Evolutionary conservation across 148 eudicot species (phyloP), one percentile per base, ranked within the genome.

Genomic region (Rhododendron molle): DNA sequence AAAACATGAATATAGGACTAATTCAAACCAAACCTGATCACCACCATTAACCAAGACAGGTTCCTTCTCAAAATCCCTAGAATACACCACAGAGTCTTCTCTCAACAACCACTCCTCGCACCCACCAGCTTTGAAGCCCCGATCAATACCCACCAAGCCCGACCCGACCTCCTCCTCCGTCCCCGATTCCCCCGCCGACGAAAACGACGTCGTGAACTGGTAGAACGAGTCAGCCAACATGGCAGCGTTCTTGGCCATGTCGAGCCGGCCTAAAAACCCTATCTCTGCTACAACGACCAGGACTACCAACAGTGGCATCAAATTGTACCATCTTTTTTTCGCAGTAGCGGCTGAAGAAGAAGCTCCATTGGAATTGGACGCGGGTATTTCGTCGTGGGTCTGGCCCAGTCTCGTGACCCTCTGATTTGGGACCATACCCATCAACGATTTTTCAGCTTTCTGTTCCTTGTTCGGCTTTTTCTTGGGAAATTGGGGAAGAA

Each of bases 101-200:
- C 85, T 89, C 85, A 91, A 89, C 91, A 96, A 82, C 99, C 99
- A 96, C 13, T 86, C 89, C 89, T 96, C 95, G 28, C 99, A 96
- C 36, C 89, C 79, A 62, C 69, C 92, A 0, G 11, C 62, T 34
- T 82, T 85, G 16, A 84, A 69, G 20, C 80, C 80, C 87, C n/a
- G 67, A 80, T 67, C 83, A 32, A 67, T 26, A 81, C 12, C 20
- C 84, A 23, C 6, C 49, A 9, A 7, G n/a, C n/a, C 74, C 43
- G 34, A n/a, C 46, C 77, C 71, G 46, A 46, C 84, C 38, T 76
- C 84, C 40, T 78, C 84, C 40, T 72, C 85, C 10, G 81, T 81
- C 3, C 9, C 69, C 9, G 30, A 44, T 21, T 43, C 79, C n/a
- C 86, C 38, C 3, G 85, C 74, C 3, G 84, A 38, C 79, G n/a